phyloP scores from a whole-genome alignment of 2,329 filamentous ascomycete species.

The Cladophialophora yegresii region DNA sequence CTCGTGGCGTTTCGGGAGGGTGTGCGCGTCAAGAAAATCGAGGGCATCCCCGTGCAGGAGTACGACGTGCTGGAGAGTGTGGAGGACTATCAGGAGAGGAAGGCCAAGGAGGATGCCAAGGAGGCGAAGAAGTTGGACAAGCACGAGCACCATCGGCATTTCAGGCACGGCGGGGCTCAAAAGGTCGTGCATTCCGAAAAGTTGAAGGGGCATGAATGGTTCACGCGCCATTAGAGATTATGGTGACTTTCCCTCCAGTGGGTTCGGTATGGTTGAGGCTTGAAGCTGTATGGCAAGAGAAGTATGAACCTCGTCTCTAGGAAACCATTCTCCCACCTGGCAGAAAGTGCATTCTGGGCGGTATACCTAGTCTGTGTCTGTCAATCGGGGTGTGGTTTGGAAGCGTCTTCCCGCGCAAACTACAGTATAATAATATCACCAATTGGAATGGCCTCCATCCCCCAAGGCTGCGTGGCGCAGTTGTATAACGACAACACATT shows the following conservation, averaged over 20 bases:
- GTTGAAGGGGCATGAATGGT: constrained; percentile 35
- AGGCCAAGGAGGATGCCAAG: constrained; percentile 34
- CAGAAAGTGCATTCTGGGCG: not conserved
- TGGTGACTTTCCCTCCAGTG: not conserved
- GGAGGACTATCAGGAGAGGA: constrained; percentile 35
- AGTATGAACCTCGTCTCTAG: not conserved
- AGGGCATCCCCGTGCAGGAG: constrained; percentile 67
- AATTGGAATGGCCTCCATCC: not conserved
- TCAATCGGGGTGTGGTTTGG: not conserved
- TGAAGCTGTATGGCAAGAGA: not conserved
- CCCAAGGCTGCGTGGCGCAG: not conserved
- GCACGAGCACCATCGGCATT: constrained; percentile 22
- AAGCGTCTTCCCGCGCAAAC: not conserved
- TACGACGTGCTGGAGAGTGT: constrained; percentile 48
- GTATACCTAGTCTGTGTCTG: not conserved
- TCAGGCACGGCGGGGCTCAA: constrained; percentile 15
- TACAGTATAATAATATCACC: not conserved
- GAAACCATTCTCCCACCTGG: not conserved
- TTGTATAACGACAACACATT: not conserved
- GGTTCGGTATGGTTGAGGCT: not conserved
- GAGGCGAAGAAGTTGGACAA: constrained; percentile 28
- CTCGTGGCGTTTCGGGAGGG: constrained; percentile 71
- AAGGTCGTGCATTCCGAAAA: constrained; percentile 28
- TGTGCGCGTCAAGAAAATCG: constrained; percentile 68
- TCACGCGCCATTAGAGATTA: constrained; percentile 24